Conservation (phyloP, 2,329 filamentous ascomycete species). For the Epichloe glyceriae region DNA sequence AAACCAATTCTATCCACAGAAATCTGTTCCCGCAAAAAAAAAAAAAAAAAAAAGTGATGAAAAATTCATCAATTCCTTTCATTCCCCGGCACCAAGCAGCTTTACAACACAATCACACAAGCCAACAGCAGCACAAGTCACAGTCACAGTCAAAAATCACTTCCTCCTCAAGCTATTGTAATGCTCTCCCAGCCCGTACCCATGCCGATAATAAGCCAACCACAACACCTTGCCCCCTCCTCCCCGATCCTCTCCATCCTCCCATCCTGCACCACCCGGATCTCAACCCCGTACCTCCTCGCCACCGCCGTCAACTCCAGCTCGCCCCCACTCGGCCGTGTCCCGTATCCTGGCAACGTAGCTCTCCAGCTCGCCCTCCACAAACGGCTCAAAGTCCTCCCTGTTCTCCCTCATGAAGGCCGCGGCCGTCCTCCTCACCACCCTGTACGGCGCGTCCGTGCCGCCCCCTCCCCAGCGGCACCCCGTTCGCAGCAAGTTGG, state of each 20-base stretch:
- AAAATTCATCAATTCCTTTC: no score
- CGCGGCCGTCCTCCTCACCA: conserved; percentile 58
- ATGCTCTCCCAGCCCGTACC: conserved; percentile 89
- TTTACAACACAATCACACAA: no score
- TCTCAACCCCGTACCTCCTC: conserved; percentile 63
- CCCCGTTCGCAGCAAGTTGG: conserved; percentile 1
- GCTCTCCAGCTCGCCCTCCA: conserved; percentile 63
- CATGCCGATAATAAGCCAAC: conserved; percentile 91
- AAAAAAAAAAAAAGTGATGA: no score
- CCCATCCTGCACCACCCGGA: conserved; percentile 78
- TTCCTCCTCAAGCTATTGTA: conserved; percentile 72
- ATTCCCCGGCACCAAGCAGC: no score
- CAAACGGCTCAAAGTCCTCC: conserved; percentile 75
- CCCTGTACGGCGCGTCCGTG: conserved; percentile 41
- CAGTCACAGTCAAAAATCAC: conserved; percentile 4
- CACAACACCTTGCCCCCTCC: conserved; percentile 47
- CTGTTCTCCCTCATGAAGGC: conserved; percentile 61
- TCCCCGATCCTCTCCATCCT: conserved; percentile 58
- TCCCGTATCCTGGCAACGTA: conserved; percentile 69
- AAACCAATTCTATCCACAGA: no score
- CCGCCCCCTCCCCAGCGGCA: background rate
- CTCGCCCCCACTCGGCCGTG: conserved; percentile 94
- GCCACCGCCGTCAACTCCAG: conserved; percentile 79
- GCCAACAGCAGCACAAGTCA: no score
- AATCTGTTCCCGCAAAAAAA: no score